These are phyloP conservation scores for Calonectria pseudoreteaudii DNA, from an alignment of 2,329 filamentous ascomycete genomes.

Conservation along the genomic window DNA sequence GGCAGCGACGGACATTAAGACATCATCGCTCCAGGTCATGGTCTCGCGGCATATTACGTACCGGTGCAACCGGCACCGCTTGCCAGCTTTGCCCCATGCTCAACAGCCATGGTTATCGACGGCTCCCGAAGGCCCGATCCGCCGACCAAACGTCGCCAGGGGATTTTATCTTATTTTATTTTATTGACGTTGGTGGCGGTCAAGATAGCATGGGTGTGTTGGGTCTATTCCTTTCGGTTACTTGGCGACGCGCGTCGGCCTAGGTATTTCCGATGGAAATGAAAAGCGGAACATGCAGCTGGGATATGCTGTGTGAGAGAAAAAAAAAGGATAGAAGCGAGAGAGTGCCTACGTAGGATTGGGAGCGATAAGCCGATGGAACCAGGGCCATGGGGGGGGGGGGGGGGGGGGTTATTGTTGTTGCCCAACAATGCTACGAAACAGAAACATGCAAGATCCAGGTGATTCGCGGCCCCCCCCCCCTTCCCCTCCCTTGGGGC, in stretches of 20 bases:
- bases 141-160: not conserved
- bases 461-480: not conserved
- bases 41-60: no score
- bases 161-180: not conserved
- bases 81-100: not conserved
- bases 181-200: not conserved
- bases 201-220: not conserved
- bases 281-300: conserved; percentile 9
- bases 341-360: not conserved
- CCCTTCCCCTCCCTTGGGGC: no score
- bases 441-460: conserved; percentile 11
- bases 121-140: conserved; percentile 7
- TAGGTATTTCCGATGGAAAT: not conserved
- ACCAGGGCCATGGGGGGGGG: not conserved
- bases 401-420: no score
- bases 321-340: not conserved
- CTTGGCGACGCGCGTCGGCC: conserved; percentile 20
- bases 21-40: not conserved
- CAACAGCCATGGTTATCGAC: not conserved
- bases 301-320: not conserved
- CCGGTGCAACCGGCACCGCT: not conserved
- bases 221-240: not conserved
- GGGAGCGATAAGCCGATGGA: not conserved
- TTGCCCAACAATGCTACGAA: not conserved
- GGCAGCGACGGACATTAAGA: not conserved